A percentile compares a stretch with the other conserved stretches of the same genome.
These are phyloP conservation scores for Termitomyces titanicus DNA, from an alignment of 768 basidiomycete genomes.

Conservation along the genomic window DNA sequence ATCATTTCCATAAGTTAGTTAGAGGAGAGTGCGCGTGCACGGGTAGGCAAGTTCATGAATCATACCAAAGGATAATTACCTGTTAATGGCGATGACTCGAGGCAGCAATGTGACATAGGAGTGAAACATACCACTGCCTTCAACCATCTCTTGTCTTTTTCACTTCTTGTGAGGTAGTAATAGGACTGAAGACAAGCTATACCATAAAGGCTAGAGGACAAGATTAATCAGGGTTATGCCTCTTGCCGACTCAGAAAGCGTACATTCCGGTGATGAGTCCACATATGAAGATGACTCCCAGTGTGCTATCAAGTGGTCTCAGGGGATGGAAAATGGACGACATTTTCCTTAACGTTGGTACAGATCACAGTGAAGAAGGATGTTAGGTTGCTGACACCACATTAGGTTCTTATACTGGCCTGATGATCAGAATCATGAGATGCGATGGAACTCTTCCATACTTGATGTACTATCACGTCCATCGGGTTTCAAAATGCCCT, in stretches of 20 bases:
- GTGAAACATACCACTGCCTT: background rate
- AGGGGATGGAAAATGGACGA: too few relatives aligned
- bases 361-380: too few relatives aligned
- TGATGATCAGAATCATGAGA: too few relatives aligned
- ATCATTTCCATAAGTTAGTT: background rate
- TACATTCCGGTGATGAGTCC: background rate
- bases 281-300: background rate
- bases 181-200: slow-evolving; percentile 1
- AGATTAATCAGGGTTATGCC: background rate
- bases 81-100: background rate
- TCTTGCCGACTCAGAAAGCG: background rate
- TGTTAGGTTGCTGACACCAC: too few relatives aligned
- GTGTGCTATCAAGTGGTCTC: background rate
- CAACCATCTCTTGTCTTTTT: too few relatives aligned
- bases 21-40: too few relatives aligned
- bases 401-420: too few relatives aligned
- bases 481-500: too few relatives aligned
- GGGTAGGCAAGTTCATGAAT: too few relatives aligned
- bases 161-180: background rate
- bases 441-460: too few relatives aligned
- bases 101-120: background rate
- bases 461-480: too few relatives aligned
- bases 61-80: slow-evolving; percentile 5
- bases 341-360: too few relatives aligned
- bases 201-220: slow-evolving; percentile 1